Evolutionary conservation across 305 asterid genomes (phyloP).

Genomic region (Solanum chacoense): DNA sequence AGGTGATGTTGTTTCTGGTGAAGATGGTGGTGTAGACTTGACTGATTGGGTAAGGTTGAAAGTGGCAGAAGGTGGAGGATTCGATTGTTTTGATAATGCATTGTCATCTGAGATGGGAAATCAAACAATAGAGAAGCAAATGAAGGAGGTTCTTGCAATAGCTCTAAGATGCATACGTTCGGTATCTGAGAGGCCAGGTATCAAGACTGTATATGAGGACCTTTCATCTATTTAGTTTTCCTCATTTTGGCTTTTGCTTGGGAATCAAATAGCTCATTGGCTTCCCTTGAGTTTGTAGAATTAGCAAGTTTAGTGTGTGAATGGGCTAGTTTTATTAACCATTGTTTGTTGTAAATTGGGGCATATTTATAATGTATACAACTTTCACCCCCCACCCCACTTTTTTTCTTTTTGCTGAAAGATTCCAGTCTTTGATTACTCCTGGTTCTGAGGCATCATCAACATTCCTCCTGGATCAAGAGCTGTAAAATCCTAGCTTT

Average conservation of each 20-base stretch:
- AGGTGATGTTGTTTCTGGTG: conserved; percentile 88
- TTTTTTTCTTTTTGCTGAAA: neutral
- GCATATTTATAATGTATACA: neutral
- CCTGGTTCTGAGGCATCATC: neutral
- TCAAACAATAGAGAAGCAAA: conserved; percentile 65
- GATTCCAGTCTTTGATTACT: neutral
- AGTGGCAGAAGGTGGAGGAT: conserved; percentile 74
- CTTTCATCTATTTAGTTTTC: conserved; percentile 64
- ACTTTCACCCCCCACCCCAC: neutral
- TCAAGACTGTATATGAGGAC: conserved; percentile 88
- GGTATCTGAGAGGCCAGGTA: conserved; percentile 91
- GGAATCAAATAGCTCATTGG: conserved; percentile 81
- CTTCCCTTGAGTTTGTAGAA: conserved; percentile 40
- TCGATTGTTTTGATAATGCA: conserved; percentile 60
- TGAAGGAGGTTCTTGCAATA: conserved; percentile 84
- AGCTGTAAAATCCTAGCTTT: neutral
- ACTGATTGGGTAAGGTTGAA: conserved; percentile 87
- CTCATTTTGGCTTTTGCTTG: conserved; percentile 17
- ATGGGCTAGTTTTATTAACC: conserved; percentile 19
- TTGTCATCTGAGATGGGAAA: conserved; percentile 40
- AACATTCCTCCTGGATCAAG: neutral
- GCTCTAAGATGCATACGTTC: conserved; percentile 74
- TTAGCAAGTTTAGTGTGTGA: conserved; percentile 24
- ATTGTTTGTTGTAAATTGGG: conserved; percentile 38
- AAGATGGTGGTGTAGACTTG: conserved; percentile 80